A percentile compares a stretch with the other conserved stretches of the same genome.
These are phyloP conservation scores for Umbelopsis vinacea DNA, from an alignment of 192 early-diverging fungal species.

Conservation along the genomic window DNA sequence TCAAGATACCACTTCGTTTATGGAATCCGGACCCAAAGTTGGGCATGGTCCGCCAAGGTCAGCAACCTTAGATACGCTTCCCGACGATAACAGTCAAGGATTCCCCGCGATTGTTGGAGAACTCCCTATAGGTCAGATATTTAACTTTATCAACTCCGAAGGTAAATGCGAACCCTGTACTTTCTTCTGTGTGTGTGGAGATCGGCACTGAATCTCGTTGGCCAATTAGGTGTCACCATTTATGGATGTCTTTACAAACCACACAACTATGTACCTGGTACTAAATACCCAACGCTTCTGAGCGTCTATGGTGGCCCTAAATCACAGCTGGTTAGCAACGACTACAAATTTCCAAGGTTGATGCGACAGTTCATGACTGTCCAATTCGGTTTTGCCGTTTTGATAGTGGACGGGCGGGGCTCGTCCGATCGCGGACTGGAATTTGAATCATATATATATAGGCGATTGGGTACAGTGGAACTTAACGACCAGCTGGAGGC, in stretches of 20 bases:
- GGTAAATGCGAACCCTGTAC: slow-evolving; percentile 14
- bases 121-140: slow-evolving; percentile 53
- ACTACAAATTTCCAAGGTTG: slow-evolving; percentile 67
- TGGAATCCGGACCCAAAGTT: slow-evolving; percentile 2
- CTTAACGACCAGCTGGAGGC: slow-evolving; percentile 66
- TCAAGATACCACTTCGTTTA: background rate
- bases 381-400: slow-evolving; percentile 56
- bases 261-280: slow-evolving; percentile 43
- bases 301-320: slow-evolving; percentile 77
- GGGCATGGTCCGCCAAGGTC: background rate
- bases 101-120: background rate
- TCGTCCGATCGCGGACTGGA: slow-evolving; percentile 63
- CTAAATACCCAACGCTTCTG: slow-evolving; percentile 65
- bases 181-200: no score
- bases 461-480: slow-evolving; percentile 64
- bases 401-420: slow-evolving; percentile 71
- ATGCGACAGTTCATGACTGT: slow-evolving; percentile 61
- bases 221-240: slow-evolving; percentile 36
- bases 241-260: slow-evolving; percentile 68
- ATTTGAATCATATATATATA: slow-evolving; percentile 61
- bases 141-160: slow-evolving; percentile 56
- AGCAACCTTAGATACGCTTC: background rate
- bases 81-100: background rate
- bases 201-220: no score
- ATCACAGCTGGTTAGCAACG: slow-evolving; percentile 75